Evolutionary conservation across 305 asterid genomes (phyloP).

Genomic region (Fraxinus platypoda): DNA sequence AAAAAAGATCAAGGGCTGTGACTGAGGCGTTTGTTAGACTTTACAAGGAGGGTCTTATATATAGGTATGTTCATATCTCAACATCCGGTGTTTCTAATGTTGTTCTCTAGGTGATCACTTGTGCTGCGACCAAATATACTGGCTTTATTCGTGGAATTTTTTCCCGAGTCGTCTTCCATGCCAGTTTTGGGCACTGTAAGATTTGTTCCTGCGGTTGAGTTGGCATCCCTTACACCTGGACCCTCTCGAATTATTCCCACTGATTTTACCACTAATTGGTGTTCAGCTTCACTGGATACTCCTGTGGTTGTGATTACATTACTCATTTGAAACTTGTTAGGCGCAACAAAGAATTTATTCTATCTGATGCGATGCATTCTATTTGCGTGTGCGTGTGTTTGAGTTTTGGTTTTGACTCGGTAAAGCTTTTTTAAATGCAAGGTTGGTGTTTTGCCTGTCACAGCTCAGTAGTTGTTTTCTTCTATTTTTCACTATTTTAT

Average conservation of each 20-base stretch:
- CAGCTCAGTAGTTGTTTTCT: not conserved
- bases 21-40: constrained; percentile 95
- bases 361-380: not conserved
- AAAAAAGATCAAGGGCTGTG: constrained; percentile 80
- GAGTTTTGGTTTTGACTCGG: not conserved
- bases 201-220: constrained; percentile 7
- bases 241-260: not conserved
- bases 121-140: constrained; percentile 14
- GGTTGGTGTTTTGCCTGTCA: not conserved
- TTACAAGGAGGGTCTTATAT: constrained; percentile 73
- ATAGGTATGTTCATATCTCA: constrained; percentile 48
- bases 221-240: not conserved
- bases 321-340: not conserved
- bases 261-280: constrained; percentile 6
- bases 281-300: not conserved
- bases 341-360: not conserved
- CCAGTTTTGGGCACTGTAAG: not conserved
- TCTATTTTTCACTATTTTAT: not conserved
- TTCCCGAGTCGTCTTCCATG: not conserved
- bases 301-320: not conserved
- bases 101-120: constrained; percentile 6
- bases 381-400: not conserved
- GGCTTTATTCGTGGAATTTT: constrained; percentile 5
- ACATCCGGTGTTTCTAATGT: not conserved
- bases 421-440: not conserved